Evolutionary conservation across 306 rosid species (phyloP), one percentile per base, ranked within the genome.

Genomic region (Alnus rubra): DNA sequence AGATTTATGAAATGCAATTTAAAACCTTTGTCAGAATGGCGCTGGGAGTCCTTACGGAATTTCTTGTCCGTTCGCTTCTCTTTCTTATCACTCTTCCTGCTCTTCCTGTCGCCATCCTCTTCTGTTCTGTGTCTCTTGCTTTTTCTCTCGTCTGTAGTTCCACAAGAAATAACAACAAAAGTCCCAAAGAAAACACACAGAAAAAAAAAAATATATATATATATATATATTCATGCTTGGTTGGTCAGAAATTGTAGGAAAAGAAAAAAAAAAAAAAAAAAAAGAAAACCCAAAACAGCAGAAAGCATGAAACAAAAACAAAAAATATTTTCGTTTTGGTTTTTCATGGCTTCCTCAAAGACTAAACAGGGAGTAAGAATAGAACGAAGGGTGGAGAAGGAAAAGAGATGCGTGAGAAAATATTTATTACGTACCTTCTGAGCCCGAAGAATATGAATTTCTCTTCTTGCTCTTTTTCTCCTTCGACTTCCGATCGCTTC

Each of bases 401-500:
- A 14, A 73, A 33, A 31, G 53, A 14, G 5, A 15, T 37, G 71
- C 2, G 28, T 15, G 23, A 33, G 50, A 1, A 33, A 33, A 2
- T 33, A 15, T 23, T 19, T 65, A 0, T 49, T 28, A 74, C 53
- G 74, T 64, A 91, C 98, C 98, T 84, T 94, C 83, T 5, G 93
- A 88, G 15, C 78, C 84, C 8, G 97, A 88, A 77, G 92, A 77
- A 63, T 81, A 55, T 9, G 72, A 67, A 74, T 60, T 58, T 71
- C 71, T 53, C 76, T 91, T 84, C 83, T 88, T 83, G 63, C 77
- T 74, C 69, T 62, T 88, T 86, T 78, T 85, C 83, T 86, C 89
- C 82, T 85, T 87, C 9, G 90, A 80, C 84, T 86, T 90, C 78
- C 94, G 79, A 15, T 92, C 98, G 89, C 96, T 92, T 81, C 96